Evolutionary conservation across 2,329 filamentous ascomycete genomes (phyloP), one percentile per base, ranked within the genome.

Genomic region (Diaporthe amygdali): DNA sequence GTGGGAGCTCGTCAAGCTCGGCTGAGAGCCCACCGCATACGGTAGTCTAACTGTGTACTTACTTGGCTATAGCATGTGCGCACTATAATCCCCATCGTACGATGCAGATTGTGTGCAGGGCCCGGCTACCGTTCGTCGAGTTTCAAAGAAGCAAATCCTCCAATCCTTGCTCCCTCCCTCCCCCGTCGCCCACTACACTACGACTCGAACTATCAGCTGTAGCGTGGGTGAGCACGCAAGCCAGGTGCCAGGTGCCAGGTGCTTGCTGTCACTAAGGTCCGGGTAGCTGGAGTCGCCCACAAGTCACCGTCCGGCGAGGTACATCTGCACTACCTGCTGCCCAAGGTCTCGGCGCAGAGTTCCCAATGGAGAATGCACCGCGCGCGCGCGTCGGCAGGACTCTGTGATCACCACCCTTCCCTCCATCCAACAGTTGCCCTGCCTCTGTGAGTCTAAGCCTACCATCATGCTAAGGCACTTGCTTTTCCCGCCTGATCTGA

Each of bases 331-430:
- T 63, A 63, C 56, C 56, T 63, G 56, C 56, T 41, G n/a, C 49
- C 25, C 49, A 32, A 41, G n/a, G 54, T 63, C 56, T 63, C 56
- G 56, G 56, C 27, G 25, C 39, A 46, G 10, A 22, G 41, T 63
- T 63, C 56, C 56, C 27, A 63, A 63, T 63, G 27, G 39, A 63
- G 56, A 47, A 63, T 63, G 56, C 56, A 63, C 56, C 56, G 56
- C 56, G 56, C 56, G 56, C 56, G 56, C 56, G 56, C 56, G 56
- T 46, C 56, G 56, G 56, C 56, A 63, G 56, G 25, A 63, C 56
- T 46, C 56, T 46, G 27, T 32, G 39, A 63, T 63, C 56, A 63
- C 41, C 27, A 47, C 55, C 55, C 54, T 32, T 55, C 27, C 17
- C 25, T 44, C 3, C 39, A 44, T 22, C 17, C 22, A 41, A 27